Conservation (phyloP, 148 eudicot species). For the Silene latifolia region DNA sequence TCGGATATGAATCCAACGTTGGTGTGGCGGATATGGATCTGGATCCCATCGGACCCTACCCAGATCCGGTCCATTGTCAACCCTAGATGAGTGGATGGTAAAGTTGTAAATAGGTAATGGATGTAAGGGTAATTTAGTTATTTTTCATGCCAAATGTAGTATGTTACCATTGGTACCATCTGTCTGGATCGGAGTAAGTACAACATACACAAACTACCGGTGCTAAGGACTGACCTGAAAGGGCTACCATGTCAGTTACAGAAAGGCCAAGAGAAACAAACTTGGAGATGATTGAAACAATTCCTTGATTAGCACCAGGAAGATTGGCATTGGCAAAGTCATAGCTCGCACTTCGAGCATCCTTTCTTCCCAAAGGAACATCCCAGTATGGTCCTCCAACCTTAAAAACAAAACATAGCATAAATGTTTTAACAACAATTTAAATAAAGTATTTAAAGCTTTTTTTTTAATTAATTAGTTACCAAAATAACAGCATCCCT, state of each 20-base stretch:
- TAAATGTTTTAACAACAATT: background rate
- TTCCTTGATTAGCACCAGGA: constrained; percentile 60
- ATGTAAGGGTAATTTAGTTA: too few relatives aligned
- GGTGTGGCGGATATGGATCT: too few relatives aligned
- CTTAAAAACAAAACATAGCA: constrained; percentile 32
- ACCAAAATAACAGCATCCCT: constrained; percentile 83
- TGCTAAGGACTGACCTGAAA: constrained; percentile 66
- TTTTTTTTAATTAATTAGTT: too few relatives aligned
- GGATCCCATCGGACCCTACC: too few relatives aligned
- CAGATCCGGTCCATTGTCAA: too few relatives aligned
- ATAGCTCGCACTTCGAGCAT: constrained; percentile 62
- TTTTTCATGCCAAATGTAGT: too few relatives aligned
- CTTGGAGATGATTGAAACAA: constrained; percentile 70
- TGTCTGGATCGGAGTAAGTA: too few relatives aligned
- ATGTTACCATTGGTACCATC: too few relatives aligned
- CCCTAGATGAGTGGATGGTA: too few relatives aligned
- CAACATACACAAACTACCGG: too few relatives aligned
- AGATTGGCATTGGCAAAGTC: constrained; percentile 51
- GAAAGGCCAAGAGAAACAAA: constrained; percentile 71
- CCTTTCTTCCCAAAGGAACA: constrained; percentile 81
- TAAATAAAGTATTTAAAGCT: background rate
- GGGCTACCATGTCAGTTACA: constrained; percentile 91
- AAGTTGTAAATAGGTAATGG: too few relatives aligned
- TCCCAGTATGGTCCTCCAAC: constrained; percentile 96
- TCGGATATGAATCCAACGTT: too few relatives aligned